Conservation (phyloP, 2,329 filamentous ascomycete genomes). For the Harringtonia lauricola region DNA sequence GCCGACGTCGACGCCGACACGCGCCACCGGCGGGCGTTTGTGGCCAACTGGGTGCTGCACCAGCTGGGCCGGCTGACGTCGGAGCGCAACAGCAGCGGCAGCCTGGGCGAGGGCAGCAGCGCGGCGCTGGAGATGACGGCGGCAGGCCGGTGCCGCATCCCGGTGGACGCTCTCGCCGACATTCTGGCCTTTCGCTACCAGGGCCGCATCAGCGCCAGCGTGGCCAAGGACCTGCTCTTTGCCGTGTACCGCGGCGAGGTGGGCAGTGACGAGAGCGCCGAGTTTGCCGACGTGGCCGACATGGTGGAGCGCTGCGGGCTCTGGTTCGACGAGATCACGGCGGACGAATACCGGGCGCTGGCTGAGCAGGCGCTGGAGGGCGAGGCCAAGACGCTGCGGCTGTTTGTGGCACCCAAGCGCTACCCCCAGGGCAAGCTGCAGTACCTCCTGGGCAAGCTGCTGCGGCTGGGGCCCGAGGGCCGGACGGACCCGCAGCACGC, state of each 20-base stretch:
- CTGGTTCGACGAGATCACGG: conserved; percentile 42
- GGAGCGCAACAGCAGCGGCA: conserved; percentile 24
- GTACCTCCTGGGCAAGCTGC: conserved; percentile 49
- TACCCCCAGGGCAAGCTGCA: conserved; percentile 49
- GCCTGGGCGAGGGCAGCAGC: neutral
- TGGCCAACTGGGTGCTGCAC: conserved; percentile 61
- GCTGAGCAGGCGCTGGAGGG: conserved; percentile 31
- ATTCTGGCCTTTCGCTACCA: conserved; percentile 36
- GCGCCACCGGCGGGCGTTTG: conserved; percentile 25
- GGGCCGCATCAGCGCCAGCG: conserved; percentile 40
- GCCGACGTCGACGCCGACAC: too few species aligned
- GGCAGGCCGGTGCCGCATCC: conserved; percentile 38
- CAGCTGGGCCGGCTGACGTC: conserved; percentile 60
- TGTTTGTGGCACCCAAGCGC: conserved; percentile 30
- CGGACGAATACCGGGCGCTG: conserved; percentile 35
- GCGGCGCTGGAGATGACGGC: conserved; percentile 21
- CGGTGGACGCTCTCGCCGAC: conserved; percentile 35
- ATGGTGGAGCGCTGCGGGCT: conserved; percentile 35
- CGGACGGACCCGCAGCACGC: conserved; percentile 42
- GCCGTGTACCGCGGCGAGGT: conserved; percentile 38
- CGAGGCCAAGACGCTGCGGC: conserved; percentile 33
- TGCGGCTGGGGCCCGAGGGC: conserved; percentile 40
- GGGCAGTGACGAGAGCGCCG: conserved; percentile 4
- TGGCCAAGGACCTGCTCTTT: conserved; percentile 48
- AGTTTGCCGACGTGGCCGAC: conserved; percentile 23